Conservation (phyloP, 495 filamentous ascomycete species). For the Penicillium atrosanguineum region DNA sequence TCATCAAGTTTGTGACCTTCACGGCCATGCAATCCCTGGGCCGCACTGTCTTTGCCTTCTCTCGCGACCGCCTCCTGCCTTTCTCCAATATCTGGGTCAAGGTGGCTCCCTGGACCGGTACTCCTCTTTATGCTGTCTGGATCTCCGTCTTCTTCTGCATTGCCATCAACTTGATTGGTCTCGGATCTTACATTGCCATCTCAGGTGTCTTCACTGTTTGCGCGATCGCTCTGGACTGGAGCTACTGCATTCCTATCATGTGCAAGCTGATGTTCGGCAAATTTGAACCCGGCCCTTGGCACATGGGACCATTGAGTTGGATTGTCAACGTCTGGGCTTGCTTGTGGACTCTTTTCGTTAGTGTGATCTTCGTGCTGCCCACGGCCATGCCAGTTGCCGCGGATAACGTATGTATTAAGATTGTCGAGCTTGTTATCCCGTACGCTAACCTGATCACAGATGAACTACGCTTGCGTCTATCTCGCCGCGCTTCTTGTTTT, state of each 20-base stretch:
- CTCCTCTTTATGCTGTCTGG: constrained; percentile 62
- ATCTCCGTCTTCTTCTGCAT: constrained; percentile 55
- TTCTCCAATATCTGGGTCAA: constrained; percentile 54
- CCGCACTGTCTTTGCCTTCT: constrained; percentile 62
- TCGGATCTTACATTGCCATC: constrained; percentile 61
- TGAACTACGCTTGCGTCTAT: constrained; percentile 40
- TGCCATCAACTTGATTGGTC: constrained; percentile 60
- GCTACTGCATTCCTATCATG: constrained; percentile 59
- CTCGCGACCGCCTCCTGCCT: constrained; percentile 58
- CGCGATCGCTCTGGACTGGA: constrained; percentile 62
- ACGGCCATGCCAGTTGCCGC: constrained; percentile 51
- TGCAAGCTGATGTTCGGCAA: constrained; percentile 57
- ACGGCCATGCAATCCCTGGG: constrained; percentile 61
- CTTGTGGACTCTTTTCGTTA: constrained; percentile 59
- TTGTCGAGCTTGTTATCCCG: not conserved
- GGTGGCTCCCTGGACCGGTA: constrained; percentile 51
- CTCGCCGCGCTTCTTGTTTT: constrained; percentile 10
- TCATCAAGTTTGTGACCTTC: constrained; percentile 54
- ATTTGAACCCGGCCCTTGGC: constrained; percentile 60
- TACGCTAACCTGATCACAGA: constrained; percentile 19
- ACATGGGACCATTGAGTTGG: constrained; percentile 48
- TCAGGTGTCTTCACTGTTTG: constrained; percentile 62
- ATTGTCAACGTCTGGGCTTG: constrained; percentile 53
- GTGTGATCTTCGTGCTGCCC: constrained; percentile 60
- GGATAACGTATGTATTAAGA: constrained; percentile 29